Base-by-base conservation (phyloP, 495 filamentous ascomycete genomes). In the Aspergillus asperescens region DNA sequence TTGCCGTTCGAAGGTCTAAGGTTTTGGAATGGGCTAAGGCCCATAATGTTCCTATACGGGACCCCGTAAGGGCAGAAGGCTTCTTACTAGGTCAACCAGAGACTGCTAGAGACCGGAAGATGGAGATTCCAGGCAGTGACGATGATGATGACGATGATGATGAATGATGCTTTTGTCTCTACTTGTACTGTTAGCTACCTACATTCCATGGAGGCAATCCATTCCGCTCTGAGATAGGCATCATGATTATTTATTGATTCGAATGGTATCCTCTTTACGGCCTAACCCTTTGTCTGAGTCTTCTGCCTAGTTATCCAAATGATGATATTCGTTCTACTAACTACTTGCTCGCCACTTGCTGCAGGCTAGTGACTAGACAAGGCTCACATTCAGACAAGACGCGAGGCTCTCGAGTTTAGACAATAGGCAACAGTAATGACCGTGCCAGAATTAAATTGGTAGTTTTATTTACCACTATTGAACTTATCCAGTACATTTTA, bases 1-100 rank as follows among this genome's bases (percentile, higher is more conserved):
- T 74, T 27, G 50, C 69, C 24, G 65, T 79, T 22, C 68, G 65
- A 27, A 77, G 73, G 56, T 70, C 72, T 7, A 73, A 66, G 35
- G 66, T 79, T 8, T 66, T 71, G 45, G 73, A 77, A 53, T 79
- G 73, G 73, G 65, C 75, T 6, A 58, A 66, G 7, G 43, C 52
- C 16, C 70, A 69, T 40, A 64, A 68, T 44, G 55, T 74, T 23
- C 62, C 72, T 47, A 49, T 78, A 27, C 62, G 63, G n/a, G 74
- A 78, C 39, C 77, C 76, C 7, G 68, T 79, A 4, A 68, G 63
- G 50, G 75, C 72, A 37, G 71, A 76, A 18, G 76, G 74, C 2
- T 80, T 79, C 1, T 79, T 77, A 29, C 45, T 75, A 34, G 67
- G 65, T 23, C 62, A 62, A 43, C 71, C 60, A 61, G 61, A 66